Evolutionary conservation across 2,329 filamentous ascomycete genomes (phyloP), one percentile per base, ranked within the genome.

Genomic region (Pseudogymnoascus sp.): DNA sequence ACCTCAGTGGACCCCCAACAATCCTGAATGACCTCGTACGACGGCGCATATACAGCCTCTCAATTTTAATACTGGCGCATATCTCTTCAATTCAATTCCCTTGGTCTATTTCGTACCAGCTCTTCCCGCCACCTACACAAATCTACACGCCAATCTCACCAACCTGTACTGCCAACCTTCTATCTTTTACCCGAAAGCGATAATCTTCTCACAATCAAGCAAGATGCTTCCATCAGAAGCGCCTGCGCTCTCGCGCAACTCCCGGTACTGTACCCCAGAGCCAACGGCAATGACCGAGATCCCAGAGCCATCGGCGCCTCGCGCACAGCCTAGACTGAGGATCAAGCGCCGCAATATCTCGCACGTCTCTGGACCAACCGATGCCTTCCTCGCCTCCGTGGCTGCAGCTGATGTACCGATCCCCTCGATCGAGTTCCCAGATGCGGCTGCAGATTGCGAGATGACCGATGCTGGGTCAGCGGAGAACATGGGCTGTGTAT

Each of bases 321-420:
- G 39, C 20, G 39, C 39, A 25, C 39, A 43, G 20, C 39, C 39
- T 25, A 22, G 70, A 58, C 61, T 72, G 14, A 70, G 68, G 61
- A 65, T 72, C 18, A 65, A 65, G 47, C 57, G 70, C 58, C 67
- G 70, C 47, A 68, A 69, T 65, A 65, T 65, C 28, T 68, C 54
- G 67, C 18, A 68, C 54, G 37, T 62, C 69, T 72, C 77, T 62
- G 83, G 83, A 37, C 83, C 84, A 1, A 87, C 84, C 1, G 78
- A 85, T 67, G 82, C 87, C 58, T 87, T 87, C 67, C 78, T 87
- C n/a, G 84, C 83, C 2, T 86, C 83, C 3, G 84, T 87, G 62
- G 84, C 82, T 47, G 83, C 83, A 16, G 84, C 83, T 63, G 84
- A 87, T 69, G 75, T 85, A 3, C 82, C 84, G 22, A 80, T 87